Evolutionary conservation across 768 basidiomycete species (phyloP).

Genomic region (Rhodocollybia butyracea): DNA sequence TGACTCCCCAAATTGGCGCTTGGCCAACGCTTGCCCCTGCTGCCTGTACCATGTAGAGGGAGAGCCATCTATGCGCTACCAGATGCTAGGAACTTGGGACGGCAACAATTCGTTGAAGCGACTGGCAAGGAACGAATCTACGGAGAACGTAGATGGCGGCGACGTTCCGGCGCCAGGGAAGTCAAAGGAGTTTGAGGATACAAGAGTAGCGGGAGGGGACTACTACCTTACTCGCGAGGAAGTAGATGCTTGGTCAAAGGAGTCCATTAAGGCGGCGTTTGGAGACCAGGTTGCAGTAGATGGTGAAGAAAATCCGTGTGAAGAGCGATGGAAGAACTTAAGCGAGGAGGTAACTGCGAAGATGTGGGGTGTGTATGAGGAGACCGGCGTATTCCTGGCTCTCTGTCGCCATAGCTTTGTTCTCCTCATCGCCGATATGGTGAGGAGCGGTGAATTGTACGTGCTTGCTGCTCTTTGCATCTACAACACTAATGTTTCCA

Average conservation of each 20-base stretch:
- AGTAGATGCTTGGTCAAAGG: slow-evolving; percentile 20
- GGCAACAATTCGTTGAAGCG: slow-evolving; percentile 14
- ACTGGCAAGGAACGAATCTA: neutral
- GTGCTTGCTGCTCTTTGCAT: slow-evolving; percentile 1
- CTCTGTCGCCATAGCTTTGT: slow-evolving; percentile 23
- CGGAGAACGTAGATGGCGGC: neutral
- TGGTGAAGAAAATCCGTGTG: slow-evolving; percentile 13
- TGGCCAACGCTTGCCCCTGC: slow-evolving; percentile 13
- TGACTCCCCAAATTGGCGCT: slow-evolving; percentile 12
- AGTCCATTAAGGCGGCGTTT: neutral
- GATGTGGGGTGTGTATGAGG: slow-evolving; percentile 19
- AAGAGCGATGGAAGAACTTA: slow-evolving; percentile 17
- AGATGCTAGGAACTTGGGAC: slow-evolving; percentile 10
- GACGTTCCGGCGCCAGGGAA: neutral
- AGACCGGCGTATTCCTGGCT: slow-evolving; percentile 21
- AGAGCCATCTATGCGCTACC: slow-evolving; percentile 6
- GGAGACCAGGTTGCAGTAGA: neutral
- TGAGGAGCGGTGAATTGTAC: slow-evolving; percentile 25
- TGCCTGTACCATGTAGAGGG: slow-evolving; percentile 13
- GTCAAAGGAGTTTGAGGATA: slow-evolving; percentile 13
- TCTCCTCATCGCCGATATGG: slow-evolving; percentile 21
- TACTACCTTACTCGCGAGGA: slow-evolving; percentile 18
- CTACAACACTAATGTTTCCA: neutral
- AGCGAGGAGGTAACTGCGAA: slow-evolving; percentile 8
- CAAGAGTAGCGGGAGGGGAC: slow-evolving; percentile 9